Base-by-base conservation (phyloP, 306 rosid species). In the Cicer yamashitae region DNA sequence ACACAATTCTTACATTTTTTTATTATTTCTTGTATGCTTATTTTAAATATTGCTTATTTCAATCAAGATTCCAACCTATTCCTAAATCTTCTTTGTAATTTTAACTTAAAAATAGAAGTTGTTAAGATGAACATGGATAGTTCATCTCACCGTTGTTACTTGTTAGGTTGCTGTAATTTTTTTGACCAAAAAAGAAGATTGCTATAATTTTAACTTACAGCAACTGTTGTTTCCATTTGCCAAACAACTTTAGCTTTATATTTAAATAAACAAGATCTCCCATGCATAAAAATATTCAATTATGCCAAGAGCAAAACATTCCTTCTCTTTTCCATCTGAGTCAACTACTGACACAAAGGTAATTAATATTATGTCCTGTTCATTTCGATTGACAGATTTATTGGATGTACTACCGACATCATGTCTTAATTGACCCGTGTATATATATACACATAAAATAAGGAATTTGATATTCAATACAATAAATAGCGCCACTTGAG, bases 391-490 rank as follows among this genome's bases (percentile, higher is more conserved):
- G 37, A 65, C 51, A 81, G 46, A 60, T 48, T 71, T 67, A 67
- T 37, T 66, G 15, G 73, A 51, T 60, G 69, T 30, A 13, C 54
- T 58, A 18, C 47, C 47, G 57, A 70, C 62, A 69, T 79, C 64
- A 62, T 69, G 78, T 63, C 47, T 44, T 60, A 25, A 66, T 74
- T 71, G 62, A 82, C 73, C 56, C 40, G 61, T 81, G 74, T 70
- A 65, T 67, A 79, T 59, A 73, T 13, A 68, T 48, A 14, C 56
- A 75, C 67, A 45, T 46, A 50, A 63, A 81, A 74, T 45, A 70
- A 83, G 65, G 67, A 79, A 59, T 38, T 17, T 67, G 82, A 12
- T 75, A 61, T 62, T 77, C 76, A 77, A 73, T 77, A 63, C 77
- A 52, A 67, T 37, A 63, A 52, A 67, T 22, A 63, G 53, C 15